Evolutionary conservation across 495 filamentous ascomycete species (phyloP).

Genomic region (Aspergillus hancockii): DNA sequence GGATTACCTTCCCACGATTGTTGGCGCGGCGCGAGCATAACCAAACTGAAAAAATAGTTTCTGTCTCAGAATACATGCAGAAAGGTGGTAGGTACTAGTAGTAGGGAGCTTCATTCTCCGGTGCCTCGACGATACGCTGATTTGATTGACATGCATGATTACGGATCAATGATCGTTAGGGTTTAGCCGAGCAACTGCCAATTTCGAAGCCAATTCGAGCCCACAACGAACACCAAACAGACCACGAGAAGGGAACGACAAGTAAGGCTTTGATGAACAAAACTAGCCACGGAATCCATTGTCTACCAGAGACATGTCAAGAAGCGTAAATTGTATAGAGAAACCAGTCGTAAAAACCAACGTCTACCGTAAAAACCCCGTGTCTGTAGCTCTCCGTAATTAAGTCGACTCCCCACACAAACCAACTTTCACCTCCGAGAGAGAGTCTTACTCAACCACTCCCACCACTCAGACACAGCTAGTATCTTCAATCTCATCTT

Average conservation of each 20-base stretch:
- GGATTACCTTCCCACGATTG: neutral
- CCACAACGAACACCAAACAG: constrained; percentile 17
- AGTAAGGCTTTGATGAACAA: neutral
- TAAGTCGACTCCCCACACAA: constrained; percentile 5
- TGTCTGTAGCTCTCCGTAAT: no score
- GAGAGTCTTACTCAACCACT: neutral
- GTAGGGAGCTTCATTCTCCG: no score
- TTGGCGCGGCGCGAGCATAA: neutral
- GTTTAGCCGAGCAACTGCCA: constrained; percentile 47
- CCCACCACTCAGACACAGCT: neutral
- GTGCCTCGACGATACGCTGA: neutral
- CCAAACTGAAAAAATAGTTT: no score
- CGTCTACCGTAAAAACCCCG: neutral
- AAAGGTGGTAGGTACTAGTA: no score
- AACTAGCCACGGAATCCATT: neutral
- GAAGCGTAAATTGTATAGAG: neutral
- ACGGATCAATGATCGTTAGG: constrained; percentile 33
- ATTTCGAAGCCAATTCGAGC: constrained; percentile 15
- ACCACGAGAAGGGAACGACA: neutral
- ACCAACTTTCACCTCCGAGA: constrained; percentile 2
- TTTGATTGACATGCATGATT: neutral
- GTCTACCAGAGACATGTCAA: neutral
- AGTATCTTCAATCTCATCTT: neutral
- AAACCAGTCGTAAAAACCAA: neutral
- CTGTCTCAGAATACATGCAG: no score